These are phyloP conservation scores for Globisporangium perplexum DNA, from an alignment of 352 stramenopile species.

Conservation along the genomic window DNA sequence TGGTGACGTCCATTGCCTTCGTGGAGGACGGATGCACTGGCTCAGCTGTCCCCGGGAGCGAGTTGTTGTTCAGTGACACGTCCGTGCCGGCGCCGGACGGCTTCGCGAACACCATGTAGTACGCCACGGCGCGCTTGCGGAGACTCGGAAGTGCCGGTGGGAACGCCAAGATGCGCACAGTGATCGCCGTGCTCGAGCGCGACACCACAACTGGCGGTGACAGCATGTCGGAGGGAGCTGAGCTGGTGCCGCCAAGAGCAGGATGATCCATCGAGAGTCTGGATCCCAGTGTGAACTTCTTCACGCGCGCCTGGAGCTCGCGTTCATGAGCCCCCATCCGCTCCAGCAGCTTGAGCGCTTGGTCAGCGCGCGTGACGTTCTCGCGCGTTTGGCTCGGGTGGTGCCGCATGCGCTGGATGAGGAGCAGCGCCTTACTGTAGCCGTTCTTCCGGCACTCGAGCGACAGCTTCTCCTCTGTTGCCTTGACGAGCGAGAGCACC, in stretches of 20 bases:
- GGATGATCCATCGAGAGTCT: not conserved
- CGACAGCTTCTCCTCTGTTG: slow-evolving; percentile 24
- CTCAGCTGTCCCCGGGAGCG: slow-evolving; percentile 51
- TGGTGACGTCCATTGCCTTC: slow-evolving; percentile 18
- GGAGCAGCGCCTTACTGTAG: slow-evolving; percentile 38
- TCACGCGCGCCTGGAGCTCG: slow-evolving; percentile 21
- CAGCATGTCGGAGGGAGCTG: slow-evolving; percentile 12
- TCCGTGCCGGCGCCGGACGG: slow-evolving; percentile 55
- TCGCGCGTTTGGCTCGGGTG: slow-evolving; percentile 9
- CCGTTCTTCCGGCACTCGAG: slow-evolving; percentile 49
- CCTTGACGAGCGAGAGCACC: slow-evolving; percentile 8
- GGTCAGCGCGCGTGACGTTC: slow-evolving; percentile 18
- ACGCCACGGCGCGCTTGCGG: slow-evolving; percentile 30
- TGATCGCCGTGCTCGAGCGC: slow-evolving; percentile 48
- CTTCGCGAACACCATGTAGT: slow-evolving; percentile 83
- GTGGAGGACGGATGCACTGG: slow-evolving; percentile 24
- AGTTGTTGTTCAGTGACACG: slow-evolving; percentile 72
- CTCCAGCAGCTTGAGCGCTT: slow-evolving; percentile 39
- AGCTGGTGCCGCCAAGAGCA: not conserved
- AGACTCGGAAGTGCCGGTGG: slow-evolving; percentile 18
- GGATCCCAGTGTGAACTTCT: not conserved
- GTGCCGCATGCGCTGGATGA: slow-evolving; percentile 33
- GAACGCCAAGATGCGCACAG: slow-evolving; percentile 38
- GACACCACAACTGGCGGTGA: slow-evolving; percentile 40
- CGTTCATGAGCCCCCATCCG: slow-evolving; percentile 36